A percentile compares a stretch with the other conserved stretches of the same genome.
Evolutionary conservation across 768 basidiomycete species (phyloP).

Genomic region (Myochromella boudieri): DNA sequence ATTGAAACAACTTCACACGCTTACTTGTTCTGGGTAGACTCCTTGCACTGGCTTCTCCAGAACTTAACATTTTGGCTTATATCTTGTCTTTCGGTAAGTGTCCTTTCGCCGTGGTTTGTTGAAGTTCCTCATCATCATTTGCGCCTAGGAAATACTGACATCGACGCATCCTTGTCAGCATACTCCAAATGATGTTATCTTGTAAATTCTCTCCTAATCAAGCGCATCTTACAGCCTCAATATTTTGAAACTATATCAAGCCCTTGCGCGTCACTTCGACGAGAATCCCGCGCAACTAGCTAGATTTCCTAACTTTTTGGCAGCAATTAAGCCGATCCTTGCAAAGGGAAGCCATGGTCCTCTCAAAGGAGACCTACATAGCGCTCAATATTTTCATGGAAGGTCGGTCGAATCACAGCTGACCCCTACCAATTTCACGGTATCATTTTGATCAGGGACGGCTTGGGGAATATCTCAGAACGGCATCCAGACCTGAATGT

Average conservation of each 20-base stretch:
- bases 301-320: conserved; percentile 65
- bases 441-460: conserved; percentile 50
- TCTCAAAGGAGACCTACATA: conserved; percentile 67
- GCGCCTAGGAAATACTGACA: conserved; percentile 67
- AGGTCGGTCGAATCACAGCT: conserved; percentile 38
- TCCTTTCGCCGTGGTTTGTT: background rate
- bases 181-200: conserved; percentile 5
- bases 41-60: conserved; percentile 79
- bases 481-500: conserved; percentile 67
- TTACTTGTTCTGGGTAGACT: conserved; percentile 40
- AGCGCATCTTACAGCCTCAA: conserved; percentile 49
- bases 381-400: conserved; percentile 86
- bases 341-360: conserved; percentile 65
- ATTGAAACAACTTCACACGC: background rate
- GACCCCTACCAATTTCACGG: too few relatives aligned
- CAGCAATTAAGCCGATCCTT: conserved; percentile 55
- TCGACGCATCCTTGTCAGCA: conserved; percentile 61
- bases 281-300: conserved; percentile 48
- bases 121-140: background rate
- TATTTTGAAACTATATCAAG: conserved; percentile 73
- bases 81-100: conserved; percentile 72
- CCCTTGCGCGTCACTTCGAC: conserved; percentile 58
- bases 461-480: conserved; percentile 56
- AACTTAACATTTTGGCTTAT: conserved; percentile 77
- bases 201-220: background rate